Evolutionary conservation across 1,284 basidiomycete genomes (phyloP).

Genomic region (Sanghuangporus sanghuang): DNA sequence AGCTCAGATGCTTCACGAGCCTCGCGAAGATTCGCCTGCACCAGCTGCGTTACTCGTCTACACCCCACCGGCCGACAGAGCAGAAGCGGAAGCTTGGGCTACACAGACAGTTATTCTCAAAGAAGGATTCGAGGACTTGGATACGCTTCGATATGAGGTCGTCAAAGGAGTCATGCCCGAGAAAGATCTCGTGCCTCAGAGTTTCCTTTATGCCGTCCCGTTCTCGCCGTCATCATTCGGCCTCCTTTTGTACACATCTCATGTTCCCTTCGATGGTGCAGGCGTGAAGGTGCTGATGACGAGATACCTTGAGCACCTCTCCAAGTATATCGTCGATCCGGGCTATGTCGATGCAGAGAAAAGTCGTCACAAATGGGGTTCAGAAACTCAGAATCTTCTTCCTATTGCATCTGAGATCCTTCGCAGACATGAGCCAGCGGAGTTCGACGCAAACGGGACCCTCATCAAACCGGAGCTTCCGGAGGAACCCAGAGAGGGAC

Average conservation of each 20-base stretch:
- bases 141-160: constrained; percentile 18
- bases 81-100: constrained; percentile 16
- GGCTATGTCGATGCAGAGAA: not conserved
- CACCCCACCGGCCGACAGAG: not conserved
- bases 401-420: constrained; percentile 13
- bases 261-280: constrained; percentile 21
- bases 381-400: constrained; percentile 10
- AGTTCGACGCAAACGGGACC: not conserved
- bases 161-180: constrained; percentile 14
- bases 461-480: not conserved
- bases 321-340: constrained; percentile 10
- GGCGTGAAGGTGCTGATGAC: constrained; percentile 18
- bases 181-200: constrained; percentile 17
- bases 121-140: constrained; percentile 13
- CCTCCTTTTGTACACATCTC: constrained; percentile 18
- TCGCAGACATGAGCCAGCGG: constrained; percentile 3
- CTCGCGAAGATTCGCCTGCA: not conserved
- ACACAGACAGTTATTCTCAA: constrained; percentile 14
- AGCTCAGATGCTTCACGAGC: constrained; percentile 8
- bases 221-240: constrained; percentile 15
- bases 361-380: constrained; percentile 9
- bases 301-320: constrained; percentile 13
- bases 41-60: constrained; percentile 13
- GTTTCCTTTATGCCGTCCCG: constrained; percentile 19
- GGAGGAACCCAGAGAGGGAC: constrained; percentile 12